These are phyloP conservation scores for Zychaea mexicana DNA, from an alignment of 371 early-diverging fungal species.

Conservation along the genomic window DNA sequence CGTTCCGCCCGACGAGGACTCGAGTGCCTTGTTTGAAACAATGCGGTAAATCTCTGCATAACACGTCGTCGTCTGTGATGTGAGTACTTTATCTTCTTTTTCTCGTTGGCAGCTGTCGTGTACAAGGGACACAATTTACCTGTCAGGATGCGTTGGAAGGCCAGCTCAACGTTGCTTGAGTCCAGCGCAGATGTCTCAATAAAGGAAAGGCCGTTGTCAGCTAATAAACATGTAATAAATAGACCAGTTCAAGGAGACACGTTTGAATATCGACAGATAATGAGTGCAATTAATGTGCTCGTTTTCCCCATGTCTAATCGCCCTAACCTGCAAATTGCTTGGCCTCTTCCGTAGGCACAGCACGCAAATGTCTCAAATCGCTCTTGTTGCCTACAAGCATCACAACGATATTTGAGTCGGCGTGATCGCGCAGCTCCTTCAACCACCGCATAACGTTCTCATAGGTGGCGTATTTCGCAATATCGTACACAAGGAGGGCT, in stretches of 20 bases:
- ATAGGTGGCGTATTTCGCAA: conserved; percentile 94
- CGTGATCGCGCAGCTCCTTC: conserved; percentile 97
- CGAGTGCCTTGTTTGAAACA: conserved; percentile 91
- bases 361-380: conserved; percentile 95
- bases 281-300: too few species aligned
- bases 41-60: conserved; percentile 85
- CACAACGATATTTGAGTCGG: conserved; percentile 96
- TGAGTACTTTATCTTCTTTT: too few species aligned
- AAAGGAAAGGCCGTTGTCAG: conserved; percentile 88
- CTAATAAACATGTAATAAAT: conserved; percentile 33
- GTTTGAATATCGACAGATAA: too few species aligned
- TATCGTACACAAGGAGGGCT: conserved; percentile 99
- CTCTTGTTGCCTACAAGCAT: conserved; percentile 99
- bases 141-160: conserved; percentile 92
- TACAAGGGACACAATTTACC: conserved; percentile 67
- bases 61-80: too few species aligned
- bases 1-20: conserved; percentile 65
- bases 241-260: too few species aligned
- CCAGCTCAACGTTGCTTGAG: conserved; percentile 90
- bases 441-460: conserved; percentile 98
- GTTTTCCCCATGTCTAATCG: too few species aligned
- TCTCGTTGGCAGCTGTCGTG: neutral
- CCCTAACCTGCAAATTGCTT: conserved; percentile 88
- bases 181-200: conserved; percentile 97
- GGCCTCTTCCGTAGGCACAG: conserved; percentile 97